Conservation (phyloP, 192 early-diverging fungal genomes). For the Jimgerdemannia lactiflua region DNA sequence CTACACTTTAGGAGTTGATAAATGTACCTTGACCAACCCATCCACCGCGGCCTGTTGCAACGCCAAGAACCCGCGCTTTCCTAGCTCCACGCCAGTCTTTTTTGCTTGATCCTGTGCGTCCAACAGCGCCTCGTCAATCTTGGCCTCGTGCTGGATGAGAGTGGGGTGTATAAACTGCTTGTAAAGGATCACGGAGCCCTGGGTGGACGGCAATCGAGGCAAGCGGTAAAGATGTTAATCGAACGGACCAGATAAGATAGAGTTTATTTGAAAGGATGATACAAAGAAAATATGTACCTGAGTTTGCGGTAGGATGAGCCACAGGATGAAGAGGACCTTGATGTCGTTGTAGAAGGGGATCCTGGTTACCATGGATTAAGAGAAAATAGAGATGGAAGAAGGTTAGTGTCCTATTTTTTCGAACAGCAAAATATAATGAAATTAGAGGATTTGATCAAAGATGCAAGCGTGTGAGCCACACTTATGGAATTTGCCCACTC, state of each 20-base stretch:
- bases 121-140: conserved; percentile 13
- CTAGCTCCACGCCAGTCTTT: conserved; percentile 1
- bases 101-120: conserved; percentile 16
- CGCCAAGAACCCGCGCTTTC: conserved; percentile 7
- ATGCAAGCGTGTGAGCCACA: not conserved
- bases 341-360: conserved; percentile 26
- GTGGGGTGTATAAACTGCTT: conserved; percentile 12
- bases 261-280: too few relatives aligned
- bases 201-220: not conserved
- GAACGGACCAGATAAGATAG: too few relatives aligned
- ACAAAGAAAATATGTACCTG: conserved; percentile 4
- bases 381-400: not conserved
- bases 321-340: conserved; percentile 19
- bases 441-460: not conserved
- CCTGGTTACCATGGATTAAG: not conserved
- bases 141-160: conserved; percentile 11
- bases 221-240: too few relatives aligned
- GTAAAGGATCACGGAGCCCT: conserved; percentile 12
- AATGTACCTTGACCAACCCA: not conserved
- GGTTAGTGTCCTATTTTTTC: not conserved
- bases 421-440: not conserved
- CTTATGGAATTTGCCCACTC: not conserved
- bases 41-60: conserved; percentile 3
- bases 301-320: conserved; percentile 21
- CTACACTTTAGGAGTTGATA: not conserved